Evolutionary conservation across 352 stramenopile genomes (phyloP), one percentile per base, ranked within the genome.

Genomic region (Elongisporangium anandrum): DNA sequence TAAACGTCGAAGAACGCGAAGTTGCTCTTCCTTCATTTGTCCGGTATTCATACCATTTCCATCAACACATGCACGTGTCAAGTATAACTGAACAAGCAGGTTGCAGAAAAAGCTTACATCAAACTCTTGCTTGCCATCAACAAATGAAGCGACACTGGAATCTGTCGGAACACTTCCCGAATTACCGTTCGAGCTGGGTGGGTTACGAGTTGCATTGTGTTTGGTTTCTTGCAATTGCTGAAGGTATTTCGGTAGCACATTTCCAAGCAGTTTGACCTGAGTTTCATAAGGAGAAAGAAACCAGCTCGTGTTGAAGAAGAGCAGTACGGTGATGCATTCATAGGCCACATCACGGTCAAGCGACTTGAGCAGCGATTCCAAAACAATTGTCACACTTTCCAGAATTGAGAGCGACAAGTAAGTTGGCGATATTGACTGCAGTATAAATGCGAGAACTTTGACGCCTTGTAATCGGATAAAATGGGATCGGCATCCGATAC

Each of bases 301-400:
- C 86, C 86, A 95, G 47, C 72, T 92, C 15, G 72, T 80, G 41
- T 90, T 93, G 50, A 84, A 78, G 34, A 91, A 91, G 3, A 95
- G 65, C n/a, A 93, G 61, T 1, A 81, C 57, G 29, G 86, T 73
- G 19, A 92, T 80, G 52, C 73, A 81, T 19, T 85, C 68, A 29
- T 73, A 57, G 15, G 70, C 63, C 52, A 72, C 60, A 12, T 76
- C 60, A 16, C 47, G 70, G 26, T 73, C 57, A 16, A 79, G 70
- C 4, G 60, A 63, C 15, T 82, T 61, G n/a, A 81, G 51, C 48
- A 91, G 70, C 7, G 73, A 69, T 59, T 89, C 77, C 19, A 93
- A 56, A 15, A 95, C 81, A 19, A 63, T 78, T 34, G 79, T 72
- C 20, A 95, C 72, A 13, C 70, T 75, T 51, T 90, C 70, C 17